Base-by-base conservation (phyloP, 352 stramenopile genomes). In the Phytophthora citricola region DNA sequence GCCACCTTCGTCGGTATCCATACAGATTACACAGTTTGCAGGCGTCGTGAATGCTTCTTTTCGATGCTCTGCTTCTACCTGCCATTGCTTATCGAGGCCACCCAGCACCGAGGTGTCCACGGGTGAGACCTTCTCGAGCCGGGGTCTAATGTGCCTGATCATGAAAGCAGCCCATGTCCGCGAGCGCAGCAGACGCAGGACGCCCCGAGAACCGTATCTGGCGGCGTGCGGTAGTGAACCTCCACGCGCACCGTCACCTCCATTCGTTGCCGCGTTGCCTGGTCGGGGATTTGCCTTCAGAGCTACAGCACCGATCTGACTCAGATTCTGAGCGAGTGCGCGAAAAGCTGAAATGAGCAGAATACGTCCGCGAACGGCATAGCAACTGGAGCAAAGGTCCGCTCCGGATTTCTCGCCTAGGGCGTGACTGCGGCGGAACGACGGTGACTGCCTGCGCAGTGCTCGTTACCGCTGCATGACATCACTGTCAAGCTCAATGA, bases 21-120 rank as follows among this genome's bases (percentile, higher is more conserved):
- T 81, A 73, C 94, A 98, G 60, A 98, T 93, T 3, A 78, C 81
- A 66, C 91, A 98, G 31, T 78, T 69, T 43, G 68, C 57, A 46
- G 77, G 56, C n/a, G 6, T 63, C 41, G 27, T 8, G 32, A 24
- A 55, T 27, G 32, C 38, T 43, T 61, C 74, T 32, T 5, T 15
- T 20, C 34, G 45, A 56, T 34, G 14, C 10, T 41, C 57, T 45
- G 48, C 22, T 38, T 46, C 9, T 29, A 38, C 43, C 32, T 60
- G 56, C 56, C 62, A 75, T 20, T 61, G 51, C 8, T 55, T 53
- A 26, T 69, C 38, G 20, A 91, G 65, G 2, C 24, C 39, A 44
- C 73, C 44, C 31, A 89, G 56, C 26, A 80, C 74, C 9, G 66
- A 62, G 17, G 64, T 65, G 39, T 85, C 74, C 12, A 71, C 61